Conservation (phyloP, 2,329 filamentous ascomycete species). For the Polychaeton citri region DNA sequence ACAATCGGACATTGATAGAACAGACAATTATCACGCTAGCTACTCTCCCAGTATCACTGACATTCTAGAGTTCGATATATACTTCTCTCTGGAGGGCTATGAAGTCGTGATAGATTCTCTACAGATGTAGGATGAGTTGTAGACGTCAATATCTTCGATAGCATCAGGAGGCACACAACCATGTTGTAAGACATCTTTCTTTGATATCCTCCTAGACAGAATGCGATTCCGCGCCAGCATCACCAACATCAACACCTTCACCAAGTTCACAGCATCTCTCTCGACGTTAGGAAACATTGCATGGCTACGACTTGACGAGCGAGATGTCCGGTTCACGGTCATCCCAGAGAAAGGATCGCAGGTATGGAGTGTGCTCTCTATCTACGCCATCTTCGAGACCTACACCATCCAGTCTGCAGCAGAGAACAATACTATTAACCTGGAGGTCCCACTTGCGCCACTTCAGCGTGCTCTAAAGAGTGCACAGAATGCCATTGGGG, state of each 20-base stretch:
- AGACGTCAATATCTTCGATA: too few species aligned
- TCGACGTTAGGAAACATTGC: conserved; percentile 65
- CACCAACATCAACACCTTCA: conserved; percentile 24
- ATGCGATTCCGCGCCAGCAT: conserved; percentile 19
- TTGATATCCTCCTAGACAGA: too few species aligned
- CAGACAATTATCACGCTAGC: too few species aligned
- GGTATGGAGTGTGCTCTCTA: conserved; percentile 52
- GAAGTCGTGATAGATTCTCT: too few species aligned
- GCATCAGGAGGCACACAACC: too few species aligned
- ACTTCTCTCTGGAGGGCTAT: too few species aligned
- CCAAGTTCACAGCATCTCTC: conserved; percentile 48
- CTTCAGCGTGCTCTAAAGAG: conserved; percentile 87
- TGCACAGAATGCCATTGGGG: conserved; percentile 65
- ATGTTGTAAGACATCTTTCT: too few species aligned
- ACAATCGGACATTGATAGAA: too few species aligned
- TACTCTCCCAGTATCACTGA: too few species aligned
- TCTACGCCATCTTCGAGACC: conserved; percentile 70
- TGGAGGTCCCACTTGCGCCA: conserved; percentile 80
- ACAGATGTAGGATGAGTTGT: too few species aligned
- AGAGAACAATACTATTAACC: conserved; percentile 77
- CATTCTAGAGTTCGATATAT: too few species aligned
- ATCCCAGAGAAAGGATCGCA: conserved; percentile 90
- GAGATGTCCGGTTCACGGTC: conserved; percentile 83
- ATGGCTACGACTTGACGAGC: conserved; percentile 80
- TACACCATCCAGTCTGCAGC: conserved; percentile 81